A percentile compares a stretch with the other conserved stretches of the same genome.
Conservation (phyloP, 2,329 filamentous ascomycete genomes). For the Nakataea oryzae region DNA sequence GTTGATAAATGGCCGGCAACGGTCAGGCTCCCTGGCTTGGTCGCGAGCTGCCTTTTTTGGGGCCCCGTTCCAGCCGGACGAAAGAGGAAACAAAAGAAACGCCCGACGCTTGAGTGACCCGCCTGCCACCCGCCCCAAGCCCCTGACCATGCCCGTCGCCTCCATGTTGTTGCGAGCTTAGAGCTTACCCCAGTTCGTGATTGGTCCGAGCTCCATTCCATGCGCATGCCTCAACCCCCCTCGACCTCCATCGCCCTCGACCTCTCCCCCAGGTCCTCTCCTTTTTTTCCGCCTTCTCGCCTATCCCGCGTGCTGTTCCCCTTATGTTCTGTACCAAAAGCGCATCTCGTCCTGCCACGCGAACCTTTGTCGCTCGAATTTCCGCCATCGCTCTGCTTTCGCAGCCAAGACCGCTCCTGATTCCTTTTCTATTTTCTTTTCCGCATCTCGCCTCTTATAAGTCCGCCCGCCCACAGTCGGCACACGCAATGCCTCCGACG, state of each 20-base stretch:
- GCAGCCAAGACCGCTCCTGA: neutral
- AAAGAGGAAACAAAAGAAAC: no score
- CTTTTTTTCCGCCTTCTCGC: conserved; percentile 12
- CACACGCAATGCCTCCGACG: conserved; percentile 38
- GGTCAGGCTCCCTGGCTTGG: neutral
- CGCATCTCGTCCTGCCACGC: neutral
- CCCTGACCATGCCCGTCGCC: neutral
- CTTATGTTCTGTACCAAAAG: conserved; percentile 5
- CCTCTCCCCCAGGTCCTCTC: conserved; percentile 3
- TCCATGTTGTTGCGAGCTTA: conserved; percentile 5
- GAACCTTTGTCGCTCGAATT: neutral
- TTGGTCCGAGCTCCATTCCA: conserved; percentile 14
- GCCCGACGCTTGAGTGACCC: neutral
- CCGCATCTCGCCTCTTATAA: conserved; percentile 6
- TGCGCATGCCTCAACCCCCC: conserved; percentile 7
- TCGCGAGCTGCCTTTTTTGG: no score
- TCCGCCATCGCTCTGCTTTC: neutral
- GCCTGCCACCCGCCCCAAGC: no score
- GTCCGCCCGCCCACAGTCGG: conserved; percentile 9
- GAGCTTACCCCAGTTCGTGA: conserved; percentile 14
- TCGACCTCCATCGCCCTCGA: conserved; percentile 12
- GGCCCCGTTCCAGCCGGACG: no score
- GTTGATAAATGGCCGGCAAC: neutral
- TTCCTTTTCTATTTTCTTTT: neutral
- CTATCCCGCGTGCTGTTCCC: conserved; percentile 7